Base-by-base conservation (phyloP, 2,329 filamentous ascomycete genomes). In the Sarocladiaceae sp. region DNA sequence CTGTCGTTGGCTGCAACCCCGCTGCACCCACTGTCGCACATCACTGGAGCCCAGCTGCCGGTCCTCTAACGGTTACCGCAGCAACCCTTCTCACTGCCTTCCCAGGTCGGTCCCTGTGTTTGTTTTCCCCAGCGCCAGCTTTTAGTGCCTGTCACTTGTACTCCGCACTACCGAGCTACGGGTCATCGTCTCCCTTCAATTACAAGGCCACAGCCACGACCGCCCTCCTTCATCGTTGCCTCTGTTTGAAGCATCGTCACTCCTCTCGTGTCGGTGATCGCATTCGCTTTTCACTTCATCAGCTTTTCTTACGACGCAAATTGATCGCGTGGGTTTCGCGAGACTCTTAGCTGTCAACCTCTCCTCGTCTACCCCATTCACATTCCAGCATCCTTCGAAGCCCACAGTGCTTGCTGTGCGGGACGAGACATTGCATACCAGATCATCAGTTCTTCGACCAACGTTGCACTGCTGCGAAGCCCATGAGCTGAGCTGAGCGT, bases 381-480 rank as follows among this genome's bases (percentile, higher is more conserved):
- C 37, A 41, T 41, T 41, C 37, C 37, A 41, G 37, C 15, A 41
- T 41, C 13, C 24, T 29, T 29, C 37, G 6, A 41, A 15, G 34
- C 19, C 6, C 6, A 24, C 6, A 10, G 20, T 24, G 13, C 7
- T 27, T 18, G 3, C 23, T 29, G 37, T 16, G 37, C 37, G 13
- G 37, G n/a, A 21, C 37, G 23, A 29, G n/a, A 41, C 37, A 41
- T 15, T 27, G 24, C 37, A 41, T 41, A 27, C 37, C 37, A 41
- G 21, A 41, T 13, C 37, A 27, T 29, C 12, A 21, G 19, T 9
- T 15, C 15, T n/a, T 41, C n/a, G 37, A 21, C 12, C 26, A 16
- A 24, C 37, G 29, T 21, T 41, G 37, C 23, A 29, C 16, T 24
- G 26, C 29, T 10, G 37, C 21, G 19, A 41, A 21, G 23, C 37